Evolutionary conservation across 805 yeast species (phyloP), one percentile per base, ranked within the genome.

Genomic region (Lipomyces sp.): DNA sequence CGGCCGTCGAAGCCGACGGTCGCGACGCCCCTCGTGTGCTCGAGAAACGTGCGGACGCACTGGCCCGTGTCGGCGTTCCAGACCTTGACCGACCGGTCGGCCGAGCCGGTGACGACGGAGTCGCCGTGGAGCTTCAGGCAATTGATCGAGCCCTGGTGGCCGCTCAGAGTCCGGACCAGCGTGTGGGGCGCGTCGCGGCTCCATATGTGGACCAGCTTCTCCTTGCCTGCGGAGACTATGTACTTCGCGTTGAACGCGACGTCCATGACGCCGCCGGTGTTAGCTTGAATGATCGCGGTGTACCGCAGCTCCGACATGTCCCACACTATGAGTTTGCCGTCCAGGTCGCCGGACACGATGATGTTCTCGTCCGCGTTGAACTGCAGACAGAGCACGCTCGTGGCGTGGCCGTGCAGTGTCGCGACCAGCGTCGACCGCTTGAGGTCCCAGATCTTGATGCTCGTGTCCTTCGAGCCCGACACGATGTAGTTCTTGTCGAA

Each of bases 311-410:
- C 80, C 64, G 86, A 95, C 39, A 93, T 95, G 66, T 93, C 95
- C 98, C 98, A 93, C 11, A 93, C 89, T 67, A 88, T 86, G 45
- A 93, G 84, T 0, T 95, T 87, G 55, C 80, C 78, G 69, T 93
- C 98, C 0, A 95, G 95, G 34, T 93, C 83, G 0, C 98, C 98
- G 7, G 91, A 83, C 1, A 88, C 97, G 63, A 93, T 88, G 24
- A 86, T 74, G 62, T 85, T 87, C 4, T 35, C 18, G 16, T 18
- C 32, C 56, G 79, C 77, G 57, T 79, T 79, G 58, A 88, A 85
- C 66, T 91, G 97, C 45, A 93, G 89, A 58, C 86, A 79, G 32
- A 85, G 74, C 3, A 93, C 95, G 43, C 86, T 81, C 62, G 84
- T 91, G 43, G 81, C 82, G 69, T 93, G 98, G 2, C 98, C 98